These are phyloP conservation scores for Chrysanthemum makinoi DNA, from an alignment of 129 eudicot genomes.

Conservation along the genomic window DNA sequence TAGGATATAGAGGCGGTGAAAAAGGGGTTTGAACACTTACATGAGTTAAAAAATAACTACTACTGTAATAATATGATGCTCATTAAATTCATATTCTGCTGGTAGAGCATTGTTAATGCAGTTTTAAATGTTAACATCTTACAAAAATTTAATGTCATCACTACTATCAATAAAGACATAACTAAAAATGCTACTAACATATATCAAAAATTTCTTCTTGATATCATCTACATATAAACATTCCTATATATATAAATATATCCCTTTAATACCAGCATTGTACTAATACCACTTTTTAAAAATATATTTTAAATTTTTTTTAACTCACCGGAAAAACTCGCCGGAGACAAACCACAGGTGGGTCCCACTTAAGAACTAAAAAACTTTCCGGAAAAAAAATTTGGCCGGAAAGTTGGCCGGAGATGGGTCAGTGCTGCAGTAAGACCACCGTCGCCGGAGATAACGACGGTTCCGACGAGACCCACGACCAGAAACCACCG, in stretches of 20 bases:
- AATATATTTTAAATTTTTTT: background rate
- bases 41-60: background rate
- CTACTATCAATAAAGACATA: background rate
- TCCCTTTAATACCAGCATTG: background rate
- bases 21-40: too few relatives aligned
- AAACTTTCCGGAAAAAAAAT: too few relatives aligned
- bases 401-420: background rate
- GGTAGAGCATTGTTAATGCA: slow-evolving; percentile 11
- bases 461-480: background rate
- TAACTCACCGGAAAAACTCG: background rate
- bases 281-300: background rate
- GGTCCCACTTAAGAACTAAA: too few relatives aligned
- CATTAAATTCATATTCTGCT: slow-evolving; percentile 1
- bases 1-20: too few relatives aligned
- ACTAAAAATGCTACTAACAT: background rate
- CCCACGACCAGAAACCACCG: slow-evolving; percentile 13
- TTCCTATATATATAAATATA: background rate
- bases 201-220: background rate
- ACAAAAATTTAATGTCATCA: background rate
- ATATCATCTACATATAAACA: slow-evolving; percentile 2
- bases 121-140: slow-evolving; percentile 2
- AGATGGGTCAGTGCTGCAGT: slow-evolving; percentile 15
- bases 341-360: too few relatives aligned
- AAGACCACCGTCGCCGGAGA: background rate
- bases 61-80: background rate